phyloP scores from a whole-genome alignment of 2,329 filamentous ascomycete species.

The Thelonectria rubi region DNA sequence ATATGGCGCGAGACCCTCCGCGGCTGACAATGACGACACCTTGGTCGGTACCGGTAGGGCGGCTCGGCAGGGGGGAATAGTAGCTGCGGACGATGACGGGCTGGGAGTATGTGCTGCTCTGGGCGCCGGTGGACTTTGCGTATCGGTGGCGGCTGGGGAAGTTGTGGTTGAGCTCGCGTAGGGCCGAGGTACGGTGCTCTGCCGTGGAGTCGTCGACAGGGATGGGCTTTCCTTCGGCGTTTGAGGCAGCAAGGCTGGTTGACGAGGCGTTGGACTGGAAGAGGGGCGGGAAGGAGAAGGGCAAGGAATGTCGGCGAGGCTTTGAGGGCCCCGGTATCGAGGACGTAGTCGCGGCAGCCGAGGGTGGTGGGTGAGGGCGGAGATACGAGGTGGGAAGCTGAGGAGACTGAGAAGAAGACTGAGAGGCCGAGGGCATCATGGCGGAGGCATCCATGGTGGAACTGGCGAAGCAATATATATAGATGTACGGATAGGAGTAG shows the following conservation, averaged over 20 bases:
- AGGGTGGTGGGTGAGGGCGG: constrained; percentile 37
- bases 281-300: constrained; percentile 59
- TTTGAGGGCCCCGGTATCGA: constrained; percentile 37
- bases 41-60: constrained; percentile 44
- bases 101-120: constrained; percentile 68
- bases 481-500: constrained; percentile 32
- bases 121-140: constrained; percentile 64
- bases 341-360: constrained; percentile 39
- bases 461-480: constrained; percentile 29
- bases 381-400: constrained; percentile 27
- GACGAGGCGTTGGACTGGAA: constrained; percentile 61
- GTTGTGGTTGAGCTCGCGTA: constrained; percentile 67
- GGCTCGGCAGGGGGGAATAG: constrained; percentile 55
- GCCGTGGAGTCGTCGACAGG: constrained; percentile 65
- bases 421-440: constrained; percentile 32
- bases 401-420: constrained; percentile 31
- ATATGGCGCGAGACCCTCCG: constrained; percentile 39
- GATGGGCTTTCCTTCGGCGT: constrained; percentile 64
- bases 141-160: constrained; percentile 66
- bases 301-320: constrained; percentile 50
- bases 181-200: constrained; percentile 65
- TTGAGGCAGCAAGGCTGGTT: constrained; percentile 62
- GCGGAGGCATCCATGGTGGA: constrained; percentile 21
- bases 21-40: constrained; percentile 44
- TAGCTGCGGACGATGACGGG: constrained; percentile 74